Base-by-base conservation (phyloP, 1,139 yeast genomes). In the Debaryomyces sp. region DNA sequence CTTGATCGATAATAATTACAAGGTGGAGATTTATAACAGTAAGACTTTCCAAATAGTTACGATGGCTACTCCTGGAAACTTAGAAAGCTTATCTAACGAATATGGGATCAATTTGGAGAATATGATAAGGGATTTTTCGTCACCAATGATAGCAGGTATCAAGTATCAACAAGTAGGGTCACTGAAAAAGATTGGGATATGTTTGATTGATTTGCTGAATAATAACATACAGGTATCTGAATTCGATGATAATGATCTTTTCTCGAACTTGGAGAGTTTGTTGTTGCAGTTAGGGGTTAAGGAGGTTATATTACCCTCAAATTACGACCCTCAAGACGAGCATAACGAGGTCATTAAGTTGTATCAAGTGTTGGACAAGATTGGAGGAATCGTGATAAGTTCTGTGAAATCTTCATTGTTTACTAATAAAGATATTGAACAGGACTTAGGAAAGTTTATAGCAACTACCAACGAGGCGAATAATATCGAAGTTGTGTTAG, bases 31-130 rank as follows among this genome's bases (percentile, higher is more conserved):
- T 22, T 92, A 75, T 56, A 65, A 86, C 62, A 82, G 73, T 52
- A 76, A 75, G 52, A 68, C 66, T 45, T 90, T 96, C 85, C 74
- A 72, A 42, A 62, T 87, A 46, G 52, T 78, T 27, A 78, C 79
- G 51, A 70, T 78, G 44, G 97, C 96, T 1, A 87, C 97, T 1
- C 97, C 98, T 0, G 99, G 99, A 4, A 92, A 94, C 64, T 73
- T 91, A 45, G 89, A 86, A 49, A 57, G 58, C 6, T 58, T 75
- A 34, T 61, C 72, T 17, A 63, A 61, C 42, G 73, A 70, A 43
- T 76, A 75, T 54, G 73, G 71, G 3, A 62, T 74, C 21, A 89
- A 84, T 44, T 82, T 94, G 43, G 97, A 89, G 53, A 90, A 86
- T 32, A 70, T 89, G 67, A 75, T 89, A 50, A 63, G 61, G 29